These are phyloP conservation scores for Paxillus involutus DNA, from an alignment of 768 basidiomycete genomes.

Conservation along the genomic window DNA sequence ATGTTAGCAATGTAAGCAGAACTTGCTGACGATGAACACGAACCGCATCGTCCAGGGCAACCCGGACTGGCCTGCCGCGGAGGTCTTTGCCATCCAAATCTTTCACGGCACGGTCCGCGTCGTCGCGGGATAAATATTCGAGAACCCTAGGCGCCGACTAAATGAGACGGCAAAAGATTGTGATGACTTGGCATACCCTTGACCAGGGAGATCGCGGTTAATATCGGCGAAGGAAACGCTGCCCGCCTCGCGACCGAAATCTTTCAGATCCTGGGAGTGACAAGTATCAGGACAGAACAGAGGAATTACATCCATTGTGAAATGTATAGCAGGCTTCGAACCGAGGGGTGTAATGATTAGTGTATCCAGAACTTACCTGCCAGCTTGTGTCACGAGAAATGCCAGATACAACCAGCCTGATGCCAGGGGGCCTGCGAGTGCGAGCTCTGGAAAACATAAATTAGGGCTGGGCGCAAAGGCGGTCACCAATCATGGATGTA, in stretches of 20 bases:
- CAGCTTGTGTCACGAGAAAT: constrained; percentile 95
- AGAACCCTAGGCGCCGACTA: constrained; percentile 59
- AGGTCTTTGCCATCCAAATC: constrained; percentile 86
- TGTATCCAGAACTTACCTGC: constrained; percentile 74
- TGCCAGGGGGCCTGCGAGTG: constrained; percentile 74
- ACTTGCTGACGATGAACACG: constrained; percentile 22
- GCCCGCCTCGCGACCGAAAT: constrained; percentile 93
- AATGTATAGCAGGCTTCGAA: constrained; percentile 8
- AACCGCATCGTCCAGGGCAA: constrained; percentile 64
- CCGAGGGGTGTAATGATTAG: background rate
- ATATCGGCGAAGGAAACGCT: constrained; percentile 95
- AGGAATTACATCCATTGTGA: constrained; percentile 7
- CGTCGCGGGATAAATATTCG: constrained; percentile 85
- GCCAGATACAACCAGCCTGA: constrained; percentile 83
- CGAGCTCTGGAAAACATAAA: constrained; percentile 48
- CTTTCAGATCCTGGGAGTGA: constrained; percentile 86
- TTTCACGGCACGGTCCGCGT: constrained; percentile 92
- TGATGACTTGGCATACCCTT: constrained; percentile 63
- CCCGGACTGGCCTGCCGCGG: constrained; percentile 77
- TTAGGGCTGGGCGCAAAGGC: constrained; percentile 12
- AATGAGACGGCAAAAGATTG: constrained; percentile 1
- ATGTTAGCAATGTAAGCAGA: background rate
- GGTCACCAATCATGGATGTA: constrained; percentile 27
- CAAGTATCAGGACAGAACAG: constrained; percentile 26
- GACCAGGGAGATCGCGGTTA: constrained; percentile 80